Evolutionary conservation across 495 filamentous ascomycete species (phyloP).

Genomic region (Penicillium maclennaniae): DNA sequence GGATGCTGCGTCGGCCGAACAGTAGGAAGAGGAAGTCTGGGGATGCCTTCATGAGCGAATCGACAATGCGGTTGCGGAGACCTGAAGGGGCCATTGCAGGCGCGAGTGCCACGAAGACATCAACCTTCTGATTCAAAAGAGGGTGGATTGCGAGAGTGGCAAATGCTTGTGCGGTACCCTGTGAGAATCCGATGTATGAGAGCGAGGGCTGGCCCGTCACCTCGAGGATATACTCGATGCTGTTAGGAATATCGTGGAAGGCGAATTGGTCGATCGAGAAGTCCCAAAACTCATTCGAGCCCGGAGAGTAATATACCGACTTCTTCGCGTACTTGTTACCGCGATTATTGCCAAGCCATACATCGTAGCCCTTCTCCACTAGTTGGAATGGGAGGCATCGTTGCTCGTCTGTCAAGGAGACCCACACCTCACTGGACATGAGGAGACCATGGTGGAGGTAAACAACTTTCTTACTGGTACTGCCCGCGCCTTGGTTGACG

Average conservation of each 20-base stretch:
- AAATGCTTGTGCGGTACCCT: constrained; percentile 95
- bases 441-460: constrained; percentile 95
- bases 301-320: constrained; percentile 67
- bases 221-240: constrained; percentile 83
- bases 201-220: constrained; percentile 80
- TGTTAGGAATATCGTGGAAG: constrained; percentile 94
- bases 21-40: constrained; percentile 90
- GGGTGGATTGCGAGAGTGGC: constrained; percentile 93
- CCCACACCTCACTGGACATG: constrained; percentile 99
- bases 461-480: constrained; percentile 76
- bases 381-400: constrained; percentile 83
- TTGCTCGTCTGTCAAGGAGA: constrained; percentile 82
- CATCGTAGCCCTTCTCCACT: constrained; percentile 91
- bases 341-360: constrained; percentile 96
- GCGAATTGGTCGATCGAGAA: constrained; percentile 98
- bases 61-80: constrained; percentile 82
- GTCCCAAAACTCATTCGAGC: constrained; percentile 81
- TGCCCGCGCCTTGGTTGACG: constrained; percentile 69
- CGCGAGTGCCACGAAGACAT: constrained; percentile 95
- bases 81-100: constrained; percentile 95
- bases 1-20: constrained; percentile 90
- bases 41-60: constrained; percentile 89
- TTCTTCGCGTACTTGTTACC: constrained; percentile 99
- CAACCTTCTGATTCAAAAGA: constrained; percentile 84
- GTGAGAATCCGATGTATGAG: constrained; percentile 94